These are phyloP conservation scores for Fraxinus baroniana DNA, from an alignment of 305 asterid genomes.

Conservation along the genomic window DNA sequence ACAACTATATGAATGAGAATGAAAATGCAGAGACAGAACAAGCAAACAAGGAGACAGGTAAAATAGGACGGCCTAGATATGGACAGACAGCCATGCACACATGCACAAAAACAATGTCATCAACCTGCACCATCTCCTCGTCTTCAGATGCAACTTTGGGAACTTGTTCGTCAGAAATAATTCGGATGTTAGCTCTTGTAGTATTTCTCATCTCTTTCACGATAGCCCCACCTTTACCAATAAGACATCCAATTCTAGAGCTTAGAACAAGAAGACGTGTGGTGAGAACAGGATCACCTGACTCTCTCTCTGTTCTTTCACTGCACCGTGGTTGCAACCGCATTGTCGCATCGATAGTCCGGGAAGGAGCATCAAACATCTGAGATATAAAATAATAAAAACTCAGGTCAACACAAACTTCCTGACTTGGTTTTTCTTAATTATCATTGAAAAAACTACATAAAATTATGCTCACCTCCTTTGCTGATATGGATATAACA, in stretches of 20 bases:
- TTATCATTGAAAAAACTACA: not conserved
- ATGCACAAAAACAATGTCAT: constrained; percentile 12
- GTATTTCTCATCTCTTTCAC: constrained; percentile 73
- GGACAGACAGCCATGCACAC: not conserved
- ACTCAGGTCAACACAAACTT: constrained; percentile 15
- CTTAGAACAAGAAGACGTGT: constrained; percentile 77
- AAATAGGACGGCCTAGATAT: not conserved
- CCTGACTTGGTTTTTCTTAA: not conserved
- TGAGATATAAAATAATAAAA: constrained; percentile 27
- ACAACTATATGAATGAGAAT: not conserved
- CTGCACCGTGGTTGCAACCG: constrained; percentile 84
- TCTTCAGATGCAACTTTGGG: constrained; percentile 85
- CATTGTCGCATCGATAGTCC: constrained; percentile 73
- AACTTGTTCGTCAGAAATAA: constrained; percentile 67
- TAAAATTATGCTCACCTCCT: constrained; percentile 53
- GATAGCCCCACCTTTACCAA: constrained; percentile 90
- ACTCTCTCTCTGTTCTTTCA: constrained; percentile 58
- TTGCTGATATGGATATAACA: constrained; percentile 64
- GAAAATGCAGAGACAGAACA: not conserved
- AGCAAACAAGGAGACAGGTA: not conserved
- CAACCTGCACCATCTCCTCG: constrained; percentile 94
- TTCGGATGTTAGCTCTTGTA: constrained; percentile 75
- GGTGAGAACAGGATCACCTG: constrained; percentile 54
- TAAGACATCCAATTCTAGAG: constrained; percentile 77
- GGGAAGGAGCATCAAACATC: constrained; percentile 75